phyloP scores from a whole-genome alignment of 2,329 filamentous ascomycete species.

The Phaeophleospora eucalypticola region DNA sequence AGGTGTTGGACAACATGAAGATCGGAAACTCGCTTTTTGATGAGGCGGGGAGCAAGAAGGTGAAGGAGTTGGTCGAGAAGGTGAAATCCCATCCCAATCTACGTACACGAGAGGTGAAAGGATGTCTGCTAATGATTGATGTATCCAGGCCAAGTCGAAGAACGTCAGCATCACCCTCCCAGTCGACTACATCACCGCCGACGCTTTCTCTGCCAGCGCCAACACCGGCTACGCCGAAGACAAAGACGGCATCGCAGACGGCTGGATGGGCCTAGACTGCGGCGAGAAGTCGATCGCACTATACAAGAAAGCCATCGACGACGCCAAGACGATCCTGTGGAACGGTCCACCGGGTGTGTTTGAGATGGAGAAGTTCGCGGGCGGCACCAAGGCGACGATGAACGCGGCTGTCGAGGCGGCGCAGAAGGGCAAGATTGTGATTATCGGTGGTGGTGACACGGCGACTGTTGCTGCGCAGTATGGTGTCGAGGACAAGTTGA shows the following conservation, averaged over 20 bases:
- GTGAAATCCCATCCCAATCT: no score
- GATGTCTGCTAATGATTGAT: not conserved
- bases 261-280: slow-evolving; percentile 97
- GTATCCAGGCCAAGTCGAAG: slow-evolving; percentile 72
- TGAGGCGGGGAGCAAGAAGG: slow-evolving; percentile 88
- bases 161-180: slow-evolving; percentile 92
- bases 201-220: slow-evolving; percentile 88
- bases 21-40: slow-evolving; percentile 93
- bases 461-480: slow-evolving; percentile 98
- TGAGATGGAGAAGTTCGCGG: slow-evolving; percentile 91
- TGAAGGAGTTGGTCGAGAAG: slow-evolving; percentile 83
- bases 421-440: slow-evolving; percentile 85
- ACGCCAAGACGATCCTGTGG: slow-evolving; percentile 96
- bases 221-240: slow-evolving; percentile 78
- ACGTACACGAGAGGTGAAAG: no score
- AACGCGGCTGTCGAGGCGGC: slow-evolving; percentile 81
- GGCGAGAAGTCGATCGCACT: slow-evolving; percentile 83
- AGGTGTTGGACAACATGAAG: slow-evolving; percentile 84
- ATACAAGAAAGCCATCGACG: slow-evolving; percentile 80
- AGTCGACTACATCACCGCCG: slow-evolving; percentile 90
- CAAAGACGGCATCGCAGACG: slow-evolving; percentile 84
- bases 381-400: slow-evolving; percentile 85
- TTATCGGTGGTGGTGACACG: slow-evolving; percentile 97
- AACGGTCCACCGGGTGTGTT: slow-evolving; percentile 97
- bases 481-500: slow-evolving; percentile 90